These are phyloP conservation scores for Phytophthora cactorum DNA, from an alignment of 352 stramenopile genomes.

Conservation along the genomic window DNA sequence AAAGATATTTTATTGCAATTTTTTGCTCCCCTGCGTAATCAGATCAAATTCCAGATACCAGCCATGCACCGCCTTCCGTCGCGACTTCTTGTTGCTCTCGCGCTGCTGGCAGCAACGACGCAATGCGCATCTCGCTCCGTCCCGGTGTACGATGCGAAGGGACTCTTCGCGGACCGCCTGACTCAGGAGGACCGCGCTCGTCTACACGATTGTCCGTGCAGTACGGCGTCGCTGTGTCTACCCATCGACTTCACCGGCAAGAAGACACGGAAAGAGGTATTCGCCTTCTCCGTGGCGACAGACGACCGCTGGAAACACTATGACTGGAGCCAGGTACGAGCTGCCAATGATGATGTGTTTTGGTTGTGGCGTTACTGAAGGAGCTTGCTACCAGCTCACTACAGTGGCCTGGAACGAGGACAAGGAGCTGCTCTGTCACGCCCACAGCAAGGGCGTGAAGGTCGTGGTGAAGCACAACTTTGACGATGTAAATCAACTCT, in stretches of 20 bases:
- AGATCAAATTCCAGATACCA: constrained; percentile 4
- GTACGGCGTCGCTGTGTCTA: constrained; percentile 52
- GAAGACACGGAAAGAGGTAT: constrained; percentile 61
- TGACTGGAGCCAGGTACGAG: constrained; percentile 67
- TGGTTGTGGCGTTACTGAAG: background rate
- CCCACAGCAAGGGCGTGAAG: constrained; percentile 78
- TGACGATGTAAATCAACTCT: constrained; percentile 67
- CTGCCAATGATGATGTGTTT: constrained; percentile 1
- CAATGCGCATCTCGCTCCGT: constrained; percentile 7
- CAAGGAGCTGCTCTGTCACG: constrained; percentile 82
- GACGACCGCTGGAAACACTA: constrained; percentile 79
- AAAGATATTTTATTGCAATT: constrained; percentile 25
- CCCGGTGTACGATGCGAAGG: constrained; percentile 28
- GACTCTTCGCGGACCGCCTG: constrained; percentile 24
- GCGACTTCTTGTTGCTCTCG: background rate
- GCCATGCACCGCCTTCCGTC: background rate
- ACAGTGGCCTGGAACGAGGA: constrained; percentile 88
- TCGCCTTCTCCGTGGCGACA: constrained; percentile 74
- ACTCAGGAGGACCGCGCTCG: constrained; percentile 38
- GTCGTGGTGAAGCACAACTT: constrained; percentile 87
- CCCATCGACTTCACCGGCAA: constrained; percentile 43
- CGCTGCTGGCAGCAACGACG: constrained; percentile 21
- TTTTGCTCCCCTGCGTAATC: constrained; percentile 12
- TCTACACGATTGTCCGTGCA: constrained; percentile 62
- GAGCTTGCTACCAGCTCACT: constrained; percentile 47